Conservation (phyloP, 768 basidiomycete species). For the Cystofilobasidium ferigula region DNA sequence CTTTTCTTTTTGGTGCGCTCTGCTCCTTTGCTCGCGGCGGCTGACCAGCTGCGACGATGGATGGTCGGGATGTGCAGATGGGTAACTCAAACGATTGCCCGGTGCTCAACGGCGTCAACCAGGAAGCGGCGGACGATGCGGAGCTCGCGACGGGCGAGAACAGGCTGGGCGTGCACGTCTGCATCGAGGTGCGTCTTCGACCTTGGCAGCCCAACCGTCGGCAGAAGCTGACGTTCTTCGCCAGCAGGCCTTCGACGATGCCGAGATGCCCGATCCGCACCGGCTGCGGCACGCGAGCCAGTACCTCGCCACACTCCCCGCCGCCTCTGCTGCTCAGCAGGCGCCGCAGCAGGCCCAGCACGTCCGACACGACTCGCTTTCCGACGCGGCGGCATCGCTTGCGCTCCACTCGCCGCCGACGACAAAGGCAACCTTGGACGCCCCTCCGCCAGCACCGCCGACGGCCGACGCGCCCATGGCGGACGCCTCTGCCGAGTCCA, state of each 20-base stretch:
- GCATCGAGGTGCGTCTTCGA: constrained; percentile 48
- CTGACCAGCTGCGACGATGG: constrained; percentile 44
- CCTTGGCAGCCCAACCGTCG: too few relatives aligned
- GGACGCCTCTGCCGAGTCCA: not conserved
- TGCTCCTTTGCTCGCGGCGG: too few relatives aligned
- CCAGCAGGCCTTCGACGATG: constrained; percentile 19
- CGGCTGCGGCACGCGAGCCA: constrained; percentile 12
- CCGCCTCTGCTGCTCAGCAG: not conserved
- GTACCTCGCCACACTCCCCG: constrained; percentile 5
- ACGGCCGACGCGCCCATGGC: not conserved
- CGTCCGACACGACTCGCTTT: not conserved
- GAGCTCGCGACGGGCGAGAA: constrained; percentile 33
- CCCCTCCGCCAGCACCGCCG: not conserved
- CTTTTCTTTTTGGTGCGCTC: too few relatives aligned
- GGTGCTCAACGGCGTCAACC: constrained; percentile 30
- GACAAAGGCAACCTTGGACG: not conserved
- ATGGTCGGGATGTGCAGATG: constrained; percentile 42
- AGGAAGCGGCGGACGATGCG: constrained; percentile 3
- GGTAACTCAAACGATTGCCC: constrained; percentile 79
- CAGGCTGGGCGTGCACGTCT: constrained; percentile 63
- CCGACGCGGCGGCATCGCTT: not conserved
- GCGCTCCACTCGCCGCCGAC: not conserved
- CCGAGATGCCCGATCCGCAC: constrained; percentile 22
- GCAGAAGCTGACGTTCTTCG: too few relatives aligned
- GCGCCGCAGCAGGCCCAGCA: not conserved